Evolutionary conservation across 768 basidiomycete genomes (phyloP).

Genomic region (Amanita pallidorosea): DNA sequence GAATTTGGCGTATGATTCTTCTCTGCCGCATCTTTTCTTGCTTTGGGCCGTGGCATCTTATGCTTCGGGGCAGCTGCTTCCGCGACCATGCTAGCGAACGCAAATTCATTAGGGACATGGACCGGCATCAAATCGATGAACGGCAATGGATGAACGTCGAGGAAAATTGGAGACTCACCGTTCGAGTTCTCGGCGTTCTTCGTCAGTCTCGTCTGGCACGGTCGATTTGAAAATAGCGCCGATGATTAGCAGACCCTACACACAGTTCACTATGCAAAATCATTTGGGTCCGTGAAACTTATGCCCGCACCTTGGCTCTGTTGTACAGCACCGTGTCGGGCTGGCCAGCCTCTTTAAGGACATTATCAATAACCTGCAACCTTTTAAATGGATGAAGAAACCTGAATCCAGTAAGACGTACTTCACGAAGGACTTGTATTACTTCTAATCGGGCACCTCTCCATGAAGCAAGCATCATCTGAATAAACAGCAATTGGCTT

Average conservation of each 20-base stretch:
- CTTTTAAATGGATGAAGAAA: constrained; percentile 2
- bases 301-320: constrained; percentile 64
- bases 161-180: constrained; percentile 35
- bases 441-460: constrained; percentile 95
- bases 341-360: constrained; percentile 69
- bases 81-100: constrained; percentile 62
- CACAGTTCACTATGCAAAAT: neutral
- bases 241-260: constrained; percentile 73
- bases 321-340: constrained; percentile 63
- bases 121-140: constrained; percentile 4
- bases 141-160: neutral
- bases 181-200: constrained; percentile 91
- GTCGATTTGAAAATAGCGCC: constrained; percentile 86
- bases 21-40: constrained; percentile 34
- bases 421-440: constrained; percentile 75
- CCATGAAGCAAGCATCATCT: constrained; percentile 97
- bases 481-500: neutral
- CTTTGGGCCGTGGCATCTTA: constrained; percentile 56
- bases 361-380: constrained; percentile 65
- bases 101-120: neutral
- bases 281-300: neutral
- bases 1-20: constrained; percentile 10
- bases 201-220: constrained; percentile 82
- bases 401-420: constrained; percentile 8
- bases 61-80: constrained; percentile 72